Evolutionary conservation across 1,139 yeast genomes (phyloP), one percentile per base, ranked within the genome.

Genomic region (Hyphopichia buzzinii): DNA sequence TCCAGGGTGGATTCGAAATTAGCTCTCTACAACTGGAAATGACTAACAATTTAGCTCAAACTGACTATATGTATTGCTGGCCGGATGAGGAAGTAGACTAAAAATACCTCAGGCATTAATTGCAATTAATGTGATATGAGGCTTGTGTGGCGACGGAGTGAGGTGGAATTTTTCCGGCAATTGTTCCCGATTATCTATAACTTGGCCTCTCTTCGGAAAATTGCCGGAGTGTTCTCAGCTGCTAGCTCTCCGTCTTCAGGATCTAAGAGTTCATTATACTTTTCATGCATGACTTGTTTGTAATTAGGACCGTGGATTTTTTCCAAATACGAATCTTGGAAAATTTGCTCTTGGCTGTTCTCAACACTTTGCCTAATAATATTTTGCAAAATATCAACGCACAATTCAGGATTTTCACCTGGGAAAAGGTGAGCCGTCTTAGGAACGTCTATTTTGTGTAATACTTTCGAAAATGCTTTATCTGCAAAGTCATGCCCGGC

Each of bases 321-420:
- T 10, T 10, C 10, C 23, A 19, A 19, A 10, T 10, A 6, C 6
- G 10, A 19, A 10, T 19, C 23, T 19, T 19, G 23, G 23, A 19
- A 19, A 10, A 6, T 10, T 10, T 6, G 23, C 23, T 19, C 23
- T 19, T 19, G 23, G 23, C 23, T 6, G 23, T 6, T 7, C 10
- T 6, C 10, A 6, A 19, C 23, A 10, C 23, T 19, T 10, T 19
- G 8, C 23, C 23, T 6, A 10, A 19, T 19, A 10, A 19, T 10
- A 10, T 10, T 19, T 6, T 19, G 23, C 23, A 19, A 19, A 19
- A 19, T 19, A 10, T 19, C 23, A 10, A 19, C 10, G 23, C 23
- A 19, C 10, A 41, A 31, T 14, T 38, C 39, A 3, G 43, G 43
- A n/a, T 40, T 39, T 8, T 38, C 44, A 7, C 34, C 39, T 19